phyloP scores from a whole-genome alignment of 108 stramenopile species.

The Cylindrotheca fusiformis region DNA sequence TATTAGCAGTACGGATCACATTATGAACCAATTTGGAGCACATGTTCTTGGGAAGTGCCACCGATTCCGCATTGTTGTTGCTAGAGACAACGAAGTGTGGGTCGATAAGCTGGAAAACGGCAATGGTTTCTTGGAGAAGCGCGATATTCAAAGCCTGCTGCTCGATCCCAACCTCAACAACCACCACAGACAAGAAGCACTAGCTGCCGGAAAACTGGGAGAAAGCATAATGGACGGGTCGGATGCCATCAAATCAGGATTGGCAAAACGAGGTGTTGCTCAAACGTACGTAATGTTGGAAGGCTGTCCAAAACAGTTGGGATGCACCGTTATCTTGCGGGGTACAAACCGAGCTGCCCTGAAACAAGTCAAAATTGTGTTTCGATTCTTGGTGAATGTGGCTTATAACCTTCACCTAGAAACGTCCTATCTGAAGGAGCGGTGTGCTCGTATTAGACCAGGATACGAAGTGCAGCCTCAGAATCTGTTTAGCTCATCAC shows the following conservation, averaged over 20 bases:
- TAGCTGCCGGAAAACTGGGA: constrained; percentile 79
- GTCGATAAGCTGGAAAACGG: constrained; percentile 21
- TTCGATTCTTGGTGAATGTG: constrained; percentile 78
- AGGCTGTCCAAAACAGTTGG: constrained; percentile 89
- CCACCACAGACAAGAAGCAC: constrained; percentile 69
- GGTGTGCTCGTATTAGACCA: constrained; percentile 69
- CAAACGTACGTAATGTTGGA: constrained; percentile 83
- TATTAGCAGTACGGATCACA: constrained; percentile 86
- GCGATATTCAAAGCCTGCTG: constrained; percentile 45
- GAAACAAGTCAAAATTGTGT: constrained; percentile 86
- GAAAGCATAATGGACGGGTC: constrained; percentile 75
- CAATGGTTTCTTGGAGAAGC: constrained; percentile 9
- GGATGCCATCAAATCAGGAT: constrained; percentile 72
- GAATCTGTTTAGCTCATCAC: constrained; percentile 62
- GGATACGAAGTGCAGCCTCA: constrained; percentile 36
- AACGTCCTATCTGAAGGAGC: constrained; percentile 84
- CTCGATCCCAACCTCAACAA: constrained; percentile 42
- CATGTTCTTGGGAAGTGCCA: constrained; percentile 66
- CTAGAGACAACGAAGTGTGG: constrained; percentile 83
- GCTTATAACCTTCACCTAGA: constrained; percentile 96
- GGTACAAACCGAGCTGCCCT: constrained; percentile 78
- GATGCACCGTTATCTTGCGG: constrained; percentile 88
- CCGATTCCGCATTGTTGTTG: constrained; percentile 87
- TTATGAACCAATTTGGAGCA: constrained; percentile 79
- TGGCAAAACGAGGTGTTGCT: constrained; percentile 83